Evolutionary conservation across 2,329 filamentous ascomycete species (phyloP).

Genomic region (Pseudogymnoascus sp.): DNA sequence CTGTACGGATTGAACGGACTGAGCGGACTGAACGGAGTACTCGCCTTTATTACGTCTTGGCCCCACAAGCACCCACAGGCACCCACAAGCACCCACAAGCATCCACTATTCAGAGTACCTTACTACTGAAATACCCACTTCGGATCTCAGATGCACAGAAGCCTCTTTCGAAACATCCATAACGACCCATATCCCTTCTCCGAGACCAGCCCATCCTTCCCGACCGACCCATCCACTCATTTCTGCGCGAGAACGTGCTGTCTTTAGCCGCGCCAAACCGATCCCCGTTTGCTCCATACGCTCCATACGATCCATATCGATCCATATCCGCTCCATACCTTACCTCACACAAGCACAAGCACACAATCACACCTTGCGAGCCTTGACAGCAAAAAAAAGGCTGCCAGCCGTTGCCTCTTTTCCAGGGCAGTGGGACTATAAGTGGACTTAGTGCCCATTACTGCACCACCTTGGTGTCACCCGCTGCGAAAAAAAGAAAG

Average conservation of each 20-base stretch:
- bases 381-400: neutral
- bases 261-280: neutral
- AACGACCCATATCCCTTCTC: neutral
- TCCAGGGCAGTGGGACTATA: neutral
- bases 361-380: neutral
- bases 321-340: neutral
- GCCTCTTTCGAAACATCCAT: conserved; percentile 1
- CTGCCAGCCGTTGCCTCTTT: neutral
- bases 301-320: neutral
- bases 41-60: neutral
- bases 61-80: neutral
- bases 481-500: neutral
- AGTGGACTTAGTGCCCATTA: neutral
- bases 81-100: neutral
- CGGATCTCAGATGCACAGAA: neutral
- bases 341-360: neutral
- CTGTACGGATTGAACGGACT: neutral
- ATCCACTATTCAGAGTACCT: conserved; percentile 1
- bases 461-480: neutral
- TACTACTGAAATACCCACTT: neutral
- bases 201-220: neutral
- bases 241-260: neutral
- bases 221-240: neutral
- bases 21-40: neutral
- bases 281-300: neutral